Evolutionary conservation across 768 basidiomycete species (phyloP).

Genomic region (Suillus lakei): DNA sequence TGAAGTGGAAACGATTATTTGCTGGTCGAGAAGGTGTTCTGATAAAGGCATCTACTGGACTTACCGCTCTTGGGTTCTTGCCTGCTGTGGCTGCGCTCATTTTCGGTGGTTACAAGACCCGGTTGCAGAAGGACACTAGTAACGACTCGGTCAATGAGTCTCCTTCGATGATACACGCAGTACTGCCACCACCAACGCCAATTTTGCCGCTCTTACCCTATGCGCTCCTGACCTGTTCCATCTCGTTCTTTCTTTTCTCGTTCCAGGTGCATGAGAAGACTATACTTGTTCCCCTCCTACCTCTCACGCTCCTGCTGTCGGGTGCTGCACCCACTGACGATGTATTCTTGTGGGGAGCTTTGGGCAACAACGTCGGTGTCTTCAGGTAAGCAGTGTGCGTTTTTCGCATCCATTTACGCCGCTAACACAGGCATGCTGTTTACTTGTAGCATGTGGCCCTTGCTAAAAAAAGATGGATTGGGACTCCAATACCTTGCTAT

Average conservation of each 20-base stretch:
- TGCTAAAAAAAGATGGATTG: slow-evolving; percentile 80
- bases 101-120: slow-evolving; percentile 41
- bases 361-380: slow-evolving; percentile 79
- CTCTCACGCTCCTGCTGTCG: slow-evolving; percentile 78
- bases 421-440: slow-evolving; percentile 8
- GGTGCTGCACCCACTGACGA: slow-evolving; percentile 36
- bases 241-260: slow-evolving; percentile 96
- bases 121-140: slow-evolving; percentile 10
- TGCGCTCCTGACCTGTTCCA: slow-evolving; percentile 76
- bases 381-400: slow-evolving; percentile 68
- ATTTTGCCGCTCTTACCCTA: slow-evolving; percentile 77
- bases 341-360: slow-evolving; percentile 34
- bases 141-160: neutral
- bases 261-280: slow-evolving; percentile 98
- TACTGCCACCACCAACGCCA: slow-evolving; percentile 42
- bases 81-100: slow-evolving; percentile 58
- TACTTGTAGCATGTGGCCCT: slow-evolving; percentile 83
- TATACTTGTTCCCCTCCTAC: slow-evolving; percentile 84
- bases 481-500: slow-evolving; percentile 73
- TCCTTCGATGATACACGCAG: neutral
- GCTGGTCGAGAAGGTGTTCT: slow-evolving; percentile 51
- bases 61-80: slow-evolving; percentile 75
- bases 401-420: neutral
- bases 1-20: slow-evolving; percentile 72
- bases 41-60: slow-evolving; percentile 63